phyloP scores from a whole-genome alignment of 768 basidiomycete species.

The Leucocoprinus sp. region DNA sequence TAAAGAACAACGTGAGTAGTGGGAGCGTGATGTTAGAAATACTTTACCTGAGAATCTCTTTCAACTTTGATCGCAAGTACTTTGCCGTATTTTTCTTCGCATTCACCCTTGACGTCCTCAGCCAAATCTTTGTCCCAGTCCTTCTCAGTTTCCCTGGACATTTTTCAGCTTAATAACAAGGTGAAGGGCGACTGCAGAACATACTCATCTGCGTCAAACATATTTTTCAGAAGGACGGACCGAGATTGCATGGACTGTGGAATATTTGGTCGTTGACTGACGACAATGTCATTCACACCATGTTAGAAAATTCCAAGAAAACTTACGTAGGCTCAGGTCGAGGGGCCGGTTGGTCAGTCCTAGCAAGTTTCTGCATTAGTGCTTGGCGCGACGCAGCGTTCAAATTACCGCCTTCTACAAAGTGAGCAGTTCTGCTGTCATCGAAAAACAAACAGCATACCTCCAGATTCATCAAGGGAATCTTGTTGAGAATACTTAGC shows the following conservation, averaged over 20 bases:
- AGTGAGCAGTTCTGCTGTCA: background rate
- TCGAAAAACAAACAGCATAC: slow-evolving; percentile 29
- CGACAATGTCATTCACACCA: slow-evolving; percentile 2
- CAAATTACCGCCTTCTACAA: slow-evolving; percentile 80
- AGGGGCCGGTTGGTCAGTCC: slow-evolving; percentile 63
- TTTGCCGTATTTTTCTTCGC: slow-evolving; percentile 81
- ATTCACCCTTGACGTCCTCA: slow-evolving; percentile 94
- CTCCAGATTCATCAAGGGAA: slow-evolving; percentile 83
- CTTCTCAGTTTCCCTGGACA: slow-evolving; percentile 77
- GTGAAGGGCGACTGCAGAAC: slow-evolving; percentile 20
- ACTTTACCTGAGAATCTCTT: slow-evolving; percentile 78
- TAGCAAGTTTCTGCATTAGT: slow-evolving; percentile 99
- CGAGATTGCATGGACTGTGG: slow-evolving; percentile 84
- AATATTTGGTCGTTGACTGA: slow-evolving; percentile 69
- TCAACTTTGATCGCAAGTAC: slow-evolving; percentile 89
- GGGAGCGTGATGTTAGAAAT: background rate
- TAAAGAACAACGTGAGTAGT: slow-evolving; percentile 24
- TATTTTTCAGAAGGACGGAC: slow-evolving; percentile 84
- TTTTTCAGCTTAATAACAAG: slow-evolving; percentile 1
- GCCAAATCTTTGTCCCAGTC: slow-evolving; percentile 97
- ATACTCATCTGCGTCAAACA: slow-evolving; percentile 97
- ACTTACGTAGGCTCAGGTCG: slow-evolving; percentile 58
- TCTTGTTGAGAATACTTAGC: slow-evolving; percentile 69
- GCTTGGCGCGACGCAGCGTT: slow-evolving; percentile 97
- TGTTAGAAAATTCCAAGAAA: slow-evolving; percentile 8